phyloP scores from a whole-genome alignment of 2,329 filamentous ascomycete genomes.

The Aspergillus aculeatus region DNA sequence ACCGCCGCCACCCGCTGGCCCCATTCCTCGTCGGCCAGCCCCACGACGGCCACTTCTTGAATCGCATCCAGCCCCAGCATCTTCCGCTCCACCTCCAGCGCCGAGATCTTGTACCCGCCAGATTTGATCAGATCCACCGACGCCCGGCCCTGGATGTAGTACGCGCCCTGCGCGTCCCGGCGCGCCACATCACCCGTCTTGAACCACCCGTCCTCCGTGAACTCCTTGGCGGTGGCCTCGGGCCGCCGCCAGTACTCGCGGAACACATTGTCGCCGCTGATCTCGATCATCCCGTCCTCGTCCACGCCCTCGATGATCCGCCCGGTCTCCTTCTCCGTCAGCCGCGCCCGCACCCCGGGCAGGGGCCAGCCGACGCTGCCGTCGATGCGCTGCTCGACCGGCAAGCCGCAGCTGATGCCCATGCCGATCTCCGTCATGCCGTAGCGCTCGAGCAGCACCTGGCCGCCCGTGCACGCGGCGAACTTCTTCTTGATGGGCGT shows the following conservation, averaged over 20 bases:
- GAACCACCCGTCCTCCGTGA: slow-evolving; percentile 51
- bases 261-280: slow-evolving; percentile 45
- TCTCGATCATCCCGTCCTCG: slow-evolving; percentile 45
- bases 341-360: slow-evolving; percentile 48
- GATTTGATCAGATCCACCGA: slow-evolving; percentile 57
- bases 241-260: slow-evolving; percentile 45
- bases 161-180: slow-evolving; percentile 41
- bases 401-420: slow-evolving; percentile 47
- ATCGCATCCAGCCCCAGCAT: slow-evolving; percentile 51
- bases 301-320: slow-evolving; percentile 30
- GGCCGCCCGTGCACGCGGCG: slow-evolving; percentile 38
- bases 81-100: slow-evolving; percentile 56
- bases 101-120: slow-evolving; percentile 56
- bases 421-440: slow-evolving; percentile 55
- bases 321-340: slow-evolving; percentile 44
- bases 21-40: slow-evolving; percentile 54
- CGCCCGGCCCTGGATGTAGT: slow-evolving; percentile 55
- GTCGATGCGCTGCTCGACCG: slow-evolving; percentile 42
- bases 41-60: slow-evolving; percentile 55
- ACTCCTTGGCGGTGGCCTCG: slow-evolving; percentile 47
- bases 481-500: slow-evolving; percentile 44
- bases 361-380: slow-evolving; percentile 52
- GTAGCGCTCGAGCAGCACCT: slow-evolving; percentile 49
- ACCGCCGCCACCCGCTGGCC: slow-evolving; percentile 56
- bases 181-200: slow-evolving; percentile 49